A percentile compares a stretch with the other conserved stretches of the same genome.
These are phyloP conservation scores for Pseudonitzschia multiseries DNA, from an alignment of 108 stramenopile genomes.

Conservation along the genomic window DNA sequence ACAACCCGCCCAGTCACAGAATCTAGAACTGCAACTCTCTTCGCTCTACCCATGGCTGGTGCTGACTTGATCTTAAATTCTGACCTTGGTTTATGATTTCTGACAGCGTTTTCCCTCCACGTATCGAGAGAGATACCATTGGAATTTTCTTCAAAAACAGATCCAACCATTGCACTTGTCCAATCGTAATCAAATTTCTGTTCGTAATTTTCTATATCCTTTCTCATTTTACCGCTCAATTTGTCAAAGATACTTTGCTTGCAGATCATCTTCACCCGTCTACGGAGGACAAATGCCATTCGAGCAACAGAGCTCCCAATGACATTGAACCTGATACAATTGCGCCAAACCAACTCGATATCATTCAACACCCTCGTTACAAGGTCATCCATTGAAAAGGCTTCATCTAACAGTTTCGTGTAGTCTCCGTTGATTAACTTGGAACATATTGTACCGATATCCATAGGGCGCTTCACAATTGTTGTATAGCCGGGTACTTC, in stretches of 20 bases:
- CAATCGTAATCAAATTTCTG: slow-evolving; percentile 22
- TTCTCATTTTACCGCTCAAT: slow-evolving; percentile 42
- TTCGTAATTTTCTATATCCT: slow-evolving; percentile 42
- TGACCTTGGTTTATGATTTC: slow-evolving; percentile 25
- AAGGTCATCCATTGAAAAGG: slow-evolving; percentile 33
- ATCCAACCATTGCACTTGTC: not conserved
- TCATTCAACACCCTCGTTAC: slow-evolving; percentile 55
- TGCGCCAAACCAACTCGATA: slow-evolving; percentile 76
- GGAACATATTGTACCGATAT: slow-evolving; percentile 61
- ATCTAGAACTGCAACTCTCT: slow-evolving; percentile 66
- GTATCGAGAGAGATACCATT: not conserved
- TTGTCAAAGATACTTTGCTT: slow-evolving; percentile 38
- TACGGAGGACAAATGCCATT: slow-evolving; percentile 63
- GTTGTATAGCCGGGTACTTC: slow-evolving; percentile 49
- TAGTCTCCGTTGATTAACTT: slow-evolving; percentile 56
- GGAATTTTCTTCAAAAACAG: slow-evolving; percentile 1
- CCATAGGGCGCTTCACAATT: slow-evolving; percentile 69
- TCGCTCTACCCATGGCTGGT: slow-evolving; percentile 13
- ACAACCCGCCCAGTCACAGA: slow-evolving; percentile 64
- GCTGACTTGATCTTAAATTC: slow-evolving; percentile 33
- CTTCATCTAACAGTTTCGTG: slow-evolving; percentile 19
- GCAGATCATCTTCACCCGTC: slow-evolving; percentile 44
- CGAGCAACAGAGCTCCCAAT: slow-evolving; percentile 62
- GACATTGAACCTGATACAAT: slow-evolving; percentile 72
- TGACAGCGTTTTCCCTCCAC: slow-evolving; percentile 16